phyloP scores from a whole-genome alignment of 2,329 filamentous ascomycete genomes.

The Penicillium sp. region DNA sequence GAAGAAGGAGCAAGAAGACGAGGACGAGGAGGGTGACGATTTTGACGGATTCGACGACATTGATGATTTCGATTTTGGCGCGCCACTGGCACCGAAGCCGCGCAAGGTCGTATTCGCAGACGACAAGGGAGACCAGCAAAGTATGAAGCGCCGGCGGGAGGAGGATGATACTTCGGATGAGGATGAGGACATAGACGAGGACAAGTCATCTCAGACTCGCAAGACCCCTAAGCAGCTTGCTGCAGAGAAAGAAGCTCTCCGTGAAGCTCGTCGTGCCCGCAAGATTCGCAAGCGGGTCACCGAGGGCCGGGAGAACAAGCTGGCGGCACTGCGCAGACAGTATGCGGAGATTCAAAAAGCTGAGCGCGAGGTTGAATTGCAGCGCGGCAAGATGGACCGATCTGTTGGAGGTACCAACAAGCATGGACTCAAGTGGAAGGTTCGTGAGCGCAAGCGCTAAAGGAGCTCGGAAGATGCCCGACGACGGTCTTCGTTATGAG shows the following conservation, averaged over 20 bases:
- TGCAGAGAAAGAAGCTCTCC: constrained; percentile 42
- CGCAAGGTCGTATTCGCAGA: constrained; percentile 45
- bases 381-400: constrained; percentile 63
- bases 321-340: constrained; percentile 56
- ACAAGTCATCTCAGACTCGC: constrained; percentile 17
- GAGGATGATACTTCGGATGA: constrained; percentile 27
- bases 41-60: constrained; percentile 25
- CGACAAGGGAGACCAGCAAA: constrained; percentile 37
- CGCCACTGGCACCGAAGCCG: constrained; percentile 25
- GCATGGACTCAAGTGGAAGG: constrained; percentile 65
- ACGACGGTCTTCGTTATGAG: constrained; percentile 17
- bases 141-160: constrained; percentile 28
- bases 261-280: constrained; percentile 41
- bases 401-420: constrained; percentile 64
- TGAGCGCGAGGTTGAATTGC: constrained; percentile 58
- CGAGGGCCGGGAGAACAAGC: constrained; percentile 50
- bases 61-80: constrained; percentile 26
- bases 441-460: constrained; percentile 61
- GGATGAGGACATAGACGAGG: constrained; percentile 21
- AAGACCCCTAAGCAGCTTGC: constrained; percentile 50
- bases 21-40: constrained; percentile 17
- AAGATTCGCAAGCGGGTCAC: constrained; percentile 53
- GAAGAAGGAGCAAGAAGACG: constrained; percentile 17
- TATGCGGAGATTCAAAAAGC: constrained; percentile 58
- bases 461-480: constrained; percentile 9